Evolutionary conservation across 2,329 filamentous ascomycete genomes (phyloP).

Genomic region (Beauveria medogensis): DNA sequence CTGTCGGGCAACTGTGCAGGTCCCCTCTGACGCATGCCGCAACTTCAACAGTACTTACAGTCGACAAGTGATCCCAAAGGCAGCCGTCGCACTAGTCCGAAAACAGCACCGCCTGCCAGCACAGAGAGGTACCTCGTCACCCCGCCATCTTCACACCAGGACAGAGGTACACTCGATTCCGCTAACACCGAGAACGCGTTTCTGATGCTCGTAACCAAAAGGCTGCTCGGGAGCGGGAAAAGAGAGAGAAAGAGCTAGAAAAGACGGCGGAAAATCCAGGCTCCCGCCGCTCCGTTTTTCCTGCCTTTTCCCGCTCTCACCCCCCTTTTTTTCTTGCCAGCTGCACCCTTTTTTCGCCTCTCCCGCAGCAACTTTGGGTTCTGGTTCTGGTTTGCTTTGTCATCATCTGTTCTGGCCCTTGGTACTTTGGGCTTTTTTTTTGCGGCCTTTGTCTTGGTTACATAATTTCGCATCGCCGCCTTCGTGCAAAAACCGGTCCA

Average conservation of each 20-base stretch:
- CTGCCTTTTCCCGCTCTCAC: background rate
- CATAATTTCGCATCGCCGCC: conserved; percentile 10
- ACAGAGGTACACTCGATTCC: background rate
- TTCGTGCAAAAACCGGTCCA: conserved; percentile 1
- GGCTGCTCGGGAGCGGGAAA: background rate
- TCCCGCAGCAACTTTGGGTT: background rate
- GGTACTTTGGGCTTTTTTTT: background rate
- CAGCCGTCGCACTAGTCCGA: background rate
- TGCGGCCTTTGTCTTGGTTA: background rate
- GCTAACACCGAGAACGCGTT: background rate
- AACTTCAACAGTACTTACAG: too few relatives aligned
- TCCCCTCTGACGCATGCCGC: too few relatives aligned
- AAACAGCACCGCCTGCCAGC: background rate
- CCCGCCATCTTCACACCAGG: background rate
- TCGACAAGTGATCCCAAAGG: background rate
- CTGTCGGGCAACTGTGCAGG: too few relatives aligned
- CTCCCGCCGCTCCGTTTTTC: background rate
- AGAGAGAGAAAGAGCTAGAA: background rate
- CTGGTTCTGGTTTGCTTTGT: conserved; percentile 2
- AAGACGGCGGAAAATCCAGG: background rate
- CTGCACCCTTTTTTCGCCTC: background rate
- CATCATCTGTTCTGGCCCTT: background rate
- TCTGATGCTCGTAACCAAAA: too few relatives aligned
- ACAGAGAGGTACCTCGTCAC: background rate
- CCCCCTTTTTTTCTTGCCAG: background rate